Percentiles rank a stretch among this genome's conserved stretches.
Conservation (phyloP, 1,284 basidiomycete species). For the Schizophyllum amplum region DNA sequence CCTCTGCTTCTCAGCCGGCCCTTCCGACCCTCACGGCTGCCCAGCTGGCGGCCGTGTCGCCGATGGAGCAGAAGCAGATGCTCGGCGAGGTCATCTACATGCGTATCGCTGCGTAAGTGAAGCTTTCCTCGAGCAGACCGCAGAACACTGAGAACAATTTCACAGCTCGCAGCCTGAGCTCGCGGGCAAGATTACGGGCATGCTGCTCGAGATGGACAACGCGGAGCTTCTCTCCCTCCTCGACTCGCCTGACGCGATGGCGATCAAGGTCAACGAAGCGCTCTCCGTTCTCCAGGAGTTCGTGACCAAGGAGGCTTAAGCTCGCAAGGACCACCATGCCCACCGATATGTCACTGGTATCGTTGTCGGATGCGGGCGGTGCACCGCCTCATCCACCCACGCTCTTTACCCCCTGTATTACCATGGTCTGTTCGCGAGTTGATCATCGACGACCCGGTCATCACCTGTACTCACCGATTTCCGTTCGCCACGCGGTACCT, state of each 20-base stretch:
- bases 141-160: slow-evolving; percentile 7
- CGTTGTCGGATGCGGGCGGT: not conserved
- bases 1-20: slow-evolving; percentile 29
- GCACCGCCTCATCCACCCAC: not conserved
- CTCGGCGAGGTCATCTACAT: slow-evolving; percentile 91
- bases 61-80: slow-evolving; percentile 96
- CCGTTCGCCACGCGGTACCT: slow-evolving; percentile 6
- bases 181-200: slow-evolving; percentile 96
- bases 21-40: slow-evolving; percentile 40
- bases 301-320: slow-evolving; percentile 40
- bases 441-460: slow-evolving; percentile 25
- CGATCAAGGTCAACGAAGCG: slow-evolving; percentile 85
- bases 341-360: slow-evolving; percentile 12
- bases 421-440: slow-evolving; percentile 16
- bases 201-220: slow-evolving; percentile 98
- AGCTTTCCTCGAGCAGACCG: too few species aligned
- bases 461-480: slow-evolving; percentile 8
- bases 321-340: slow-evolving; percentile 5
- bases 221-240: slow-evolving; percentile 81
- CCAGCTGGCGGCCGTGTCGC: slow-evolving; percentile 65
- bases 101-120: slow-evolving; percentile 72
- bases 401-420: not conserved
- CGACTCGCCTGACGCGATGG: slow-evolving; percentile 74
- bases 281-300: slow-evolving; percentile 75
- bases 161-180: slow-evolving; percentile 70